These are phyloP conservation scores for Erythrobasidium hasegawianum DNA, from an alignment of 1,284 basidiomycete genomes.

Conservation along the genomic window DNA sequence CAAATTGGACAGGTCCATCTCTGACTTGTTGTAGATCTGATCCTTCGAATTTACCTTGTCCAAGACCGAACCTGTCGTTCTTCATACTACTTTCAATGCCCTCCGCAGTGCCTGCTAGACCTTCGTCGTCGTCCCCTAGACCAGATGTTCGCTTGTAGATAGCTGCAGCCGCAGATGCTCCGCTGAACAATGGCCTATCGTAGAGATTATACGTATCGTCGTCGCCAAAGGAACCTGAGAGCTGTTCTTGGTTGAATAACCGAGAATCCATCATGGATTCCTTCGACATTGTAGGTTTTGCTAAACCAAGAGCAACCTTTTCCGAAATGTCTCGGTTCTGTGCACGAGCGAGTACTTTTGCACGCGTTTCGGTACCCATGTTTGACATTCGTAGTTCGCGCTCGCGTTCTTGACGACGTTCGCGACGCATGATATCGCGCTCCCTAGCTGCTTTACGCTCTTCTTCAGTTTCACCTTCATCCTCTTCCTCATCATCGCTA, in stretches of 20 bases:
- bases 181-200: slow-evolving; percentile 92
- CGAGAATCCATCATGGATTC: slow-evolving; percentile 95
- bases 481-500: slow-evolving; percentile 51
- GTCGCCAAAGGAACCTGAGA: slow-evolving; percentile 75
- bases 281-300: slow-evolving; percentile 91
- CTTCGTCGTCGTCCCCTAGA: slow-evolving; percentile 72
- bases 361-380: slow-evolving; percentile 95
- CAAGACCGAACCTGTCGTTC: slow-evolving; percentile 91
- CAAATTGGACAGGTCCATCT: slow-evolving; percentile 97
- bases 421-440: slow-evolving; percentile 82
- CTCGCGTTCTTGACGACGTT: slow-evolving; percentile 90
- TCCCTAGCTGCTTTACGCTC: slow-evolving; percentile 82
- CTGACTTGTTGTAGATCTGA: slow-evolving; percentile 69
- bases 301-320: slow-evolving; percentile 94
- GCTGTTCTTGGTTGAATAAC: slow-evolving; percentile 91
- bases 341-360: slow-evolving; percentile 86
- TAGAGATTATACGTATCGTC: slow-evolving; percentile 92
- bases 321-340: slow-evolving; percentile 99
- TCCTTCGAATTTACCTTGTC: slow-evolving; percentile 85
- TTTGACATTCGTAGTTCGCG: slow-evolving; percentile 98
- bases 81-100: slow-evolving; percentile 83
- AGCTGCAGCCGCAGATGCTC: slow-evolving; percentile 89
- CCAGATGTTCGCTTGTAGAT: slow-evolving; percentile 91
- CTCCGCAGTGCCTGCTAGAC: slow-evolving; percentile 81
- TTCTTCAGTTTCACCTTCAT: slow-evolving; percentile 56